A percentile compares a stretch with the other conserved stretches of the same genome.
phyloP scores from a whole-genome alignment of 108 stramenopile species.

The Pseudonitzschia delicatissima region DNA sequence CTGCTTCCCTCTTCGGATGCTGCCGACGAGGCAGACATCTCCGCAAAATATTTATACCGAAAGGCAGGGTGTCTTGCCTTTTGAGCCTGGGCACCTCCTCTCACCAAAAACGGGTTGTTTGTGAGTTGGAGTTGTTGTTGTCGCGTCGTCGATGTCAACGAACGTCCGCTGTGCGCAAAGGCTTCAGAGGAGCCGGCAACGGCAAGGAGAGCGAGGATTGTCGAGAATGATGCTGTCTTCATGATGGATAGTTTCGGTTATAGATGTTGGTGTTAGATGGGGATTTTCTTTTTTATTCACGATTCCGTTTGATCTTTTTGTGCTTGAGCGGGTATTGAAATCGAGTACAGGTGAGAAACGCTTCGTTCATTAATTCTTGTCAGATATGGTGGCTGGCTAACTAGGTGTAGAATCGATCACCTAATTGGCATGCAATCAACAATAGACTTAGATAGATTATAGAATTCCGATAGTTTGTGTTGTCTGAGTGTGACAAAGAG shows the following conservation, averaged over 20 bases:
- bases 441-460: neutral
- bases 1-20: neutral
- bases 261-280: neutral
- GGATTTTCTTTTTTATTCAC: neutral
- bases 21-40: neutral
- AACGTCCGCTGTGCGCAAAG: neutral
- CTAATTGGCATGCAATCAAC: conserved; percentile 11
- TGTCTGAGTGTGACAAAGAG: neutral
- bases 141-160: neutral
- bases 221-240: neutral
- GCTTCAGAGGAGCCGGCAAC: conserved; percentile 5
- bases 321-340: conserved; percentile 9
- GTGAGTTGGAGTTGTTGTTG: neutral
- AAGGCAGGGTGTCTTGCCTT: neutral
- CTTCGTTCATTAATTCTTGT: conserved; percentile 9
- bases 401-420: neutral
- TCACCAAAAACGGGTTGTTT: neutral
- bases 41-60: neutral
- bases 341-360: conserved; percentile 1
- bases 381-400: neutral
- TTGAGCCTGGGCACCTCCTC: neutral
- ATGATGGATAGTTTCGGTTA: neutral
- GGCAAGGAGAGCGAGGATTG: neutral
- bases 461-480: no score
- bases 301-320: conserved; percentile 7